Percentiles rank a stretch among this genome's conserved stretches.
Conservation (phyloP, 2,329 filamentous ascomycete species). For the Cladosporium austrohemisphaericum region DNA sequence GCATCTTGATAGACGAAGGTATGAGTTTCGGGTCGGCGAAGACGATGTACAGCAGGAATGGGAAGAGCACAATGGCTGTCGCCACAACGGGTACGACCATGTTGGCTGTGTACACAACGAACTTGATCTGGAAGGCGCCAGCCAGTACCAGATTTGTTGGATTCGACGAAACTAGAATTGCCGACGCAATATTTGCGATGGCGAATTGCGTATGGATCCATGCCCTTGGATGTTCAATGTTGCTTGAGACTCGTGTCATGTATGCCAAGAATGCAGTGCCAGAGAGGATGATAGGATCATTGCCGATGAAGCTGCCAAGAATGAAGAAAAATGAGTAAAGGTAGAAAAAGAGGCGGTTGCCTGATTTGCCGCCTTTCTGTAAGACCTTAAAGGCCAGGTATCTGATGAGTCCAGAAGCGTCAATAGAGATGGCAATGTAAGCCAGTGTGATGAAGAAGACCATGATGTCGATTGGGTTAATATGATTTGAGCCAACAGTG, state of each 20-base stretch:
- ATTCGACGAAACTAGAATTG: constrained; percentile 73
- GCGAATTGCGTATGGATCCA: constrained; percentile 73
- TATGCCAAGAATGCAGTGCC: constrained; percentile 73
- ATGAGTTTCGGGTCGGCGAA: constrained; percentile 63
- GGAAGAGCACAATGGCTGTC: constrained; percentile 66
- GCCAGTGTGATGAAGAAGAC: constrained; percentile 69
- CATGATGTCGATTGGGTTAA: constrained; percentile 70
- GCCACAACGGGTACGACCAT: constrained; percentile 69
- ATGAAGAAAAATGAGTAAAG: constrained; percentile 69
- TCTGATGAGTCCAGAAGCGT: constrained; percentile 69
- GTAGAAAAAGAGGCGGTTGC: constrained; percentile 66
- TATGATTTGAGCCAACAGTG: constrained; percentile 62
- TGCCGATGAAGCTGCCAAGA: constrained; percentile 66
- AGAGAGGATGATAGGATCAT: constrained; percentile 71
- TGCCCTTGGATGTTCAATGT: constrained; percentile 66
- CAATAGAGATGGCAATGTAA: constrained; percentile 74
- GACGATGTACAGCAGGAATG: constrained; percentile 65
- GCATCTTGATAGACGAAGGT: constrained; percentile 63
- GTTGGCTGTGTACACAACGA: constrained; percentile 71
- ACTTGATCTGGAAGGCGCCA: constrained; percentile 67
- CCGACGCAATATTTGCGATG: constrained; percentile 68
- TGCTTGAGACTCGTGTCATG: constrained; percentile 71
- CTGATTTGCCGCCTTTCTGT: constrained; percentile 63
- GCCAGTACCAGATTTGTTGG: constrained; percentile 73
- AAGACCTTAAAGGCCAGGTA: constrained; percentile 68